Evolutionary conservation across 2,329 filamentous ascomycete genomes (phyloP).

Genomic region (Rutstroemia sp.): DNA sequence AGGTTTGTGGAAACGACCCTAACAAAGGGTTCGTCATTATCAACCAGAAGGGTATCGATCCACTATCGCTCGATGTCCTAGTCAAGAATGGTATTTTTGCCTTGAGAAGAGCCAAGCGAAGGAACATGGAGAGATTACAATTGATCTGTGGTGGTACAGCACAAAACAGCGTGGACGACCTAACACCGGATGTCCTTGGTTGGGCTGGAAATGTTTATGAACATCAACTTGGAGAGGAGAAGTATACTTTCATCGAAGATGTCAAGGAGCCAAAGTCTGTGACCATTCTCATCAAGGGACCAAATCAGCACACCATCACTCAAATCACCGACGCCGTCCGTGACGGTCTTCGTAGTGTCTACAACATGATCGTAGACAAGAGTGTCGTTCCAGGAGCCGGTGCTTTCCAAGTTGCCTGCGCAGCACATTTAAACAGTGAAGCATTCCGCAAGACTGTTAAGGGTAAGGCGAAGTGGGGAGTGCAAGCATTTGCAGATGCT

Average conservation of each 20-base stretch:
- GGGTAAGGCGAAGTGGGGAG: constrained; percentile 96
- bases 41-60: constrained; percentile 99
- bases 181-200: constrained; percentile 79
- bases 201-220: constrained; percentile 98
- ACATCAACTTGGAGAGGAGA: constrained; percentile 95
- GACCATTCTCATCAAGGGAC: constrained; percentile 94
- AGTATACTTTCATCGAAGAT: constrained; percentile 97
- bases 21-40: constrained; percentile 97
- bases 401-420: constrained; percentile 92
- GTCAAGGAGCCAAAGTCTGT: constrained; percentile 99
- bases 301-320: constrained; percentile 91
- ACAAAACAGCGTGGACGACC: constrained; percentile 94
- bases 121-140: constrained; percentile 98
- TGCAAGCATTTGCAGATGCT: constrained; percentile 90
- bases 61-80: constrained; percentile 87
- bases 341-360: constrained; percentile 90
- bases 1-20: constrained; percentile 86
- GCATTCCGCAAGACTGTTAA: constrained; percentile 85
- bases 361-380: constrained; percentile 99
- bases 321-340: constrained; percentile 96
- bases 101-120: constrained; percentile 86
- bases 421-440: constrained; percentile 79
- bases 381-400: constrained; percentile 92
- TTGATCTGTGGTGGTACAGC: constrained; percentile 84
- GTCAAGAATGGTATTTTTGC: constrained; percentile 98